Conservation (phyloP, 73 alveolate genomes). For the Paramecium primaurelia region DNA sequence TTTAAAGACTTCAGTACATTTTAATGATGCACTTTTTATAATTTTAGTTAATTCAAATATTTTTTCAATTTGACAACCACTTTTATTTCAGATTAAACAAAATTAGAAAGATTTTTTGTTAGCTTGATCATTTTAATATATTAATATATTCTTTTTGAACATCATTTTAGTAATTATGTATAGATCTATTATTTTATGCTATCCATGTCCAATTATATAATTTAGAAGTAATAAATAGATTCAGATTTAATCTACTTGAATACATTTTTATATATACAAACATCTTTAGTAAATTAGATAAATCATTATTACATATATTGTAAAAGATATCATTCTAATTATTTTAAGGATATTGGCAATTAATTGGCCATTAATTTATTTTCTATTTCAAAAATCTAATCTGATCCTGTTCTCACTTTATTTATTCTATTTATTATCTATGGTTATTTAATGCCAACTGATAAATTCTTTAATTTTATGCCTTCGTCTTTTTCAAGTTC, state of each 20-base stretch:
- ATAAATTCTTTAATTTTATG: neutral
- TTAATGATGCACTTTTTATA: too few relatives aligned
- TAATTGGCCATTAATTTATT: neutral
- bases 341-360: neutral
- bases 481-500: neutral
- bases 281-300: neutral
- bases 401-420: neutral
- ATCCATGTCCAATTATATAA: neutral
- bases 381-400: neutral
- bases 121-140: too few relatives aligned
- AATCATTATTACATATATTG: neutral
- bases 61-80: too few relatives aligned
- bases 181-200: neutral
- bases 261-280: neutral
- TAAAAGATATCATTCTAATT: neutral
- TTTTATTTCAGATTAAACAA: too few relatives aligned
- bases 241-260: neutral
- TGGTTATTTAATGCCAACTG: constrained; percentile 32
- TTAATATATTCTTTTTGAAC: too few relatives aligned
- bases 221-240: neutral
- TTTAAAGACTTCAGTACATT: too few relatives aligned
- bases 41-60: too few relatives aligned
- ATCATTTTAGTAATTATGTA: too few relatives aligned
- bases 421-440: neutral
- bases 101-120: too few relatives aligned